A percentile compares a stretch with the other conserved stretches of the same genome.
These are phyloP conservation scores for Thielaviopsis cerberus DNA, from an alignment of 2,329 filamentous ascomycete species.

Conservation along the genomic window DNA sequence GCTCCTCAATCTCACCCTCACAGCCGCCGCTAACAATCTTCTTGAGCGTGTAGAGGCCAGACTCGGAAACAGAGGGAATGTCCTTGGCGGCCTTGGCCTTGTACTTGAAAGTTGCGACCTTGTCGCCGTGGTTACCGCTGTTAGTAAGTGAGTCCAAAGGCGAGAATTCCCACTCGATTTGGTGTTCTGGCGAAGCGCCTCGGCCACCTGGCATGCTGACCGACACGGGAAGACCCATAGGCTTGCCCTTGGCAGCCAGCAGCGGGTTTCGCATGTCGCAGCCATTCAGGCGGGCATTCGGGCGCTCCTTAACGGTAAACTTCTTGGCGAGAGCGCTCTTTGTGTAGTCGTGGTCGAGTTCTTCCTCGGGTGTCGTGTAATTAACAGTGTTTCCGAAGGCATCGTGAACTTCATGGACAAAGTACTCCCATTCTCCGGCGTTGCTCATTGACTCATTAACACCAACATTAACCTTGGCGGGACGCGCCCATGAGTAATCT, in stretches of 20 bases:
- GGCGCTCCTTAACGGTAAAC: slow-evolving; percentile 75
- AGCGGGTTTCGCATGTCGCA: slow-evolving; percentile 69
- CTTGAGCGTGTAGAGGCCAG: slow-evolving; percentile 73
- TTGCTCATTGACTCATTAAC: slow-evolving; percentile 75
- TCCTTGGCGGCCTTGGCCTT: slow-evolving; percentile 43
- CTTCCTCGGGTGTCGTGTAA: slow-evolving; percentile 49
- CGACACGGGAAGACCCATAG: slow-evolving; percentile 46
- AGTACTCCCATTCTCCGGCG: slow-evolving; percentile 72
- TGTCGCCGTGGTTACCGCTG: slow-evolving; percentile 48
- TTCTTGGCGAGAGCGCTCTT: slow-evolving; percentile 49
- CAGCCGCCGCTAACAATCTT: slow-evolving; percentile 67
- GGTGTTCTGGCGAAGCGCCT: slow-evolving; percentile 49
- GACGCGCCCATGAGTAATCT: slow-evolving; percentile 57
- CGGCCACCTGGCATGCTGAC: slow-evolving; percentile 35
- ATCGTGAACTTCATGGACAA: slow-evolving; percentile 80
- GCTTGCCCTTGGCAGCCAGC: slow-evolving; percentile 60
- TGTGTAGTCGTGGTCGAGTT: slow-evolving; percentile 45
- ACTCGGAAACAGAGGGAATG: slow-evolving; percentile 48
- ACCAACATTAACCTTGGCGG: slow-evolving; percentile 57
- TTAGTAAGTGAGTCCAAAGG: slow-evolving; percentile 50
- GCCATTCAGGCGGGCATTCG: slow-evolving; percentile 48
- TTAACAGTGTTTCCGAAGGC: slow-evolving; percentile 71
- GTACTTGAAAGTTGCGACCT: slow-evolving; percentile 38
- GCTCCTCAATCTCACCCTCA: slow-evolving; percentile 74
- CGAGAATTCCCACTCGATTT: slow-evolving; percentile 65